A percentile compares a stretch with the other conserved stretches of the same genome.
Conservation (phyloP, 148 eudicot species). For the Vaccinium macrocarpon region DNA sequence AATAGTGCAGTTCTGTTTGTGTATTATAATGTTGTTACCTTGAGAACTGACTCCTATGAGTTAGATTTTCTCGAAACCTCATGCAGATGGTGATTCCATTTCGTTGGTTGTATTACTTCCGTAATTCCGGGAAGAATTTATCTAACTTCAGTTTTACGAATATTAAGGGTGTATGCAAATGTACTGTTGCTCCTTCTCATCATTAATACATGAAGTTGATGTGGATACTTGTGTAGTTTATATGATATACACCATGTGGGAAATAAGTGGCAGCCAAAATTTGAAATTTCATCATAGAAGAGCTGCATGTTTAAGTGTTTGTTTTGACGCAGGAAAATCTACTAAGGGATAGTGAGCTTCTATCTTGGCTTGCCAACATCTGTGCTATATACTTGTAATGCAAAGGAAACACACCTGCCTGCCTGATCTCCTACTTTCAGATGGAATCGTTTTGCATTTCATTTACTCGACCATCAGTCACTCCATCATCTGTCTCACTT, state of each 20-base stretch:
- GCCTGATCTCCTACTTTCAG: constrained; percentile 52
- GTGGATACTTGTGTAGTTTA: background rate
- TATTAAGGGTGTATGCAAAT: background rate
- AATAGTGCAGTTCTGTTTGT: background rate
- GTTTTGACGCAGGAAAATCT: constrained; percentile 90
- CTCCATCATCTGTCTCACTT: constrained; percentile 47
- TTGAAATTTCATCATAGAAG: constrained; percentile 38
- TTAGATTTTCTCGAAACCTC: background rate
- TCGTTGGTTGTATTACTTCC: background rate
- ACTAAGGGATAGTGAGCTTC: constrained; percentile 62
- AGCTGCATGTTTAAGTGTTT: constrained; percentile 68
- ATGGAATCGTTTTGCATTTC: constrained; percentile 57
- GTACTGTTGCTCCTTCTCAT: background rate
- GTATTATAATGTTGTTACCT: background rate
- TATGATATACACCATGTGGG: background rate
- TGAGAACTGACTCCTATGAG: background rate
- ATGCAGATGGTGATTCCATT: background rate
- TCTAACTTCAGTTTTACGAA: background rate
- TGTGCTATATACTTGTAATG: constrained; percentile 55
- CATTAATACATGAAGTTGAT: background rate
- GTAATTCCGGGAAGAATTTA: background rate
- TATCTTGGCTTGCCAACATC: constrained; percentile 68
- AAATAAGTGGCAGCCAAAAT: constrained; percentile 15
- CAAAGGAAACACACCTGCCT: constrained; percentile 58
- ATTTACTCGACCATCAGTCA: constrained; percentile 52